Evolutionary conservation across 2,329 filamentous ascomycete genomes (phyloP), one percentile per base, ranked within the genome.

Genomic region (Cercospora sojina): DNA sequence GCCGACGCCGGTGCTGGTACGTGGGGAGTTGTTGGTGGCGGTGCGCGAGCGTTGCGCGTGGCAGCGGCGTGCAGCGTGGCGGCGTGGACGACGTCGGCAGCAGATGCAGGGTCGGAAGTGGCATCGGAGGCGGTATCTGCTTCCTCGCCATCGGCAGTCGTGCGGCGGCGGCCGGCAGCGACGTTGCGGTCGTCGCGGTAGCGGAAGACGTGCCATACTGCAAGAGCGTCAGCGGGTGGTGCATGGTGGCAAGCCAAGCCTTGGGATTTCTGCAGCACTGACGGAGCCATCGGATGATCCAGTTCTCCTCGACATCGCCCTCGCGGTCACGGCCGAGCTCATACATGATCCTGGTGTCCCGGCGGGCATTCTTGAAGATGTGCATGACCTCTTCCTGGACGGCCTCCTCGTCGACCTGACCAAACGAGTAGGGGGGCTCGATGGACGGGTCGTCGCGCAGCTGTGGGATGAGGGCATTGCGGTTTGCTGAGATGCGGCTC

Each of bases 271-370:
- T 8, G 82, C 18, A 18, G 32, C n/a, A 43, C 60, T 43, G 13
- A 63, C 60, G 74, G 53, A 80, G 79, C 81, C 81, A 83, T 27
- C 78, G 75, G 20, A 81, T 81, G 38, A 83, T 80, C 81, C 81
- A 83, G 64, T 83, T 83, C 47, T 77, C 77, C n/a, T 77, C 75
- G 16, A 75, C 74, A 57, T 77, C 77, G 27, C 70, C 71, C 53
- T 77, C 77, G 31, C 67, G 67, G 58, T 79, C 79, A 31, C 73
- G 74, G 10, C 80, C 81, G 58, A 76, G 71, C 10, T 79, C 74
- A 64, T 82, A 83, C 67, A 78, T 79, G 2, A 74, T 72, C 51
- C 69, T 75, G 5, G 81, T 82, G 7, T 77, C 71, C 1, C 69
- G 67, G 12, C 76, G 73, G 16, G 80, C 78, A 18, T 70, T 67